Evolutionary conservation across 441 rosid species (phyloP).

Genomic region (Corymbia calophylla): DNA sequence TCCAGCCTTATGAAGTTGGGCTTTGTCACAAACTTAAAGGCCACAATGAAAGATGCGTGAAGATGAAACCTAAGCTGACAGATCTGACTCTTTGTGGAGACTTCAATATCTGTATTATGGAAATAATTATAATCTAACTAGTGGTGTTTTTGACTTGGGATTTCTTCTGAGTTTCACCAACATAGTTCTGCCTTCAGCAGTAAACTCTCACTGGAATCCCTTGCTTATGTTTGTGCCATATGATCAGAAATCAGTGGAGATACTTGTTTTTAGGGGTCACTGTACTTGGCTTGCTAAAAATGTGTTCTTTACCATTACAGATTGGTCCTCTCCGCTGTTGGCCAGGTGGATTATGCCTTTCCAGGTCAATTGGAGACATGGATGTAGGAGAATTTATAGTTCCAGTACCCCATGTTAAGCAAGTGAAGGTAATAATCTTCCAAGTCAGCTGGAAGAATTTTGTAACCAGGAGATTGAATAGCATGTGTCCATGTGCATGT

Average conservation of each 20-base stretch:
- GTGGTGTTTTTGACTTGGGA: background rate
- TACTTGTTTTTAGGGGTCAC: background rate
- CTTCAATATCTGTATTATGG: background rate
- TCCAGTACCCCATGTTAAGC: constrained; percentile 85
- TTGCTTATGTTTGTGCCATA: background rate
- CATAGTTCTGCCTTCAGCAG: background rate
- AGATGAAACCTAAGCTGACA: background rate
- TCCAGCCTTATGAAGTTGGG: background rate
- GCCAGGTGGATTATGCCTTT: constrained; percentile 95
- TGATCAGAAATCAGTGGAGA: background rate
- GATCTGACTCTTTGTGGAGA: background rate
- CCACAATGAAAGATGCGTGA: background rate
- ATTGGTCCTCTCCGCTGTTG: constrained; percentile 90
- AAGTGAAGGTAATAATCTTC: constrained; percentile 57
- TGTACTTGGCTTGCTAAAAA: background rate
- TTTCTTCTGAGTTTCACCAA: background rate
- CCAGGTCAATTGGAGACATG: constrained; percentile 90
- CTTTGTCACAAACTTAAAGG: background rate
- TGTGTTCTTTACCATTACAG: constrained; percentile 19
- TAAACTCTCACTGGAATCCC: background rate
- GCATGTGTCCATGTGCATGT: background rate
- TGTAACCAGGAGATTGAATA: background rate
- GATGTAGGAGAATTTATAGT: constrained; percentile 97
- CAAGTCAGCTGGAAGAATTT: background rate
- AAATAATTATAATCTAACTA: background rate